These are phyloP conservation scores for Fusarium pseudoanthophilum DNA, from an alignment of 2,329 filamentous ascomycete species.

Conservation along the genomic window DNA sequence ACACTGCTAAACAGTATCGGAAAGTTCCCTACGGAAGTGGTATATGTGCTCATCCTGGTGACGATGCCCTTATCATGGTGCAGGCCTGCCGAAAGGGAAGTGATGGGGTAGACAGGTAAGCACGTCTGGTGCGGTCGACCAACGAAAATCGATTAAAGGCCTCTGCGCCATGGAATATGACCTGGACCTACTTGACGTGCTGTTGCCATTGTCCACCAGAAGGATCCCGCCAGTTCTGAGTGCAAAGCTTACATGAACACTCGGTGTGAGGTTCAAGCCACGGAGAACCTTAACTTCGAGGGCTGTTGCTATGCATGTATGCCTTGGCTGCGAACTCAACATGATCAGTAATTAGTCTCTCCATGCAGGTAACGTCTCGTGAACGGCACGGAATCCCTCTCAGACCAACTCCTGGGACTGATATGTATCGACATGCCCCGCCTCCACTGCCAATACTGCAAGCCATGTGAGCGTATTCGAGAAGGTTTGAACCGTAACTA, in stretches of 20 bases:
- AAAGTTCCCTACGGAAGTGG: background rate
- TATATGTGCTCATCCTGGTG: too few species aligned
- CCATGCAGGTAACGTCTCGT: accelerated
- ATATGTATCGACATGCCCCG: too few species aligned
- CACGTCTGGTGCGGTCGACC: accelerated
- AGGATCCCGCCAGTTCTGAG: background rate
- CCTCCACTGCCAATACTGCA: background rate
- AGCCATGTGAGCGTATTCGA: accelerated
- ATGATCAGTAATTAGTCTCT: accelerated
- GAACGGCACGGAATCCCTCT: background rate
- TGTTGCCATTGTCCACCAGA: too few species aligned
- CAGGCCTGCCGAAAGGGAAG: accelerated
- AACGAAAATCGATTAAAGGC: background rate
- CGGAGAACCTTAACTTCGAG: background rate
- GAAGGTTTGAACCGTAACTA: background rate
- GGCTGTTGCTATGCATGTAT: background rate
- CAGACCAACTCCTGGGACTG: background rate
- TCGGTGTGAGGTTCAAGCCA: background rate
- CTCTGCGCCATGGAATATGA: background rate
- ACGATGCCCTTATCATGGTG: background rate
- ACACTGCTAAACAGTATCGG: too few species aligned
- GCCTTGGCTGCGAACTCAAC: background rate
- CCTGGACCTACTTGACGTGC: too few species aligned
- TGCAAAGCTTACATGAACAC: accelerated
- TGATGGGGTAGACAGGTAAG: too few species aligned